These are phyloP conservation scores for Ophiosphaerella korrae DNA, from an alignment of 2,329 filamentous ascomycete species.

Conservation along the genomic window DNA sequence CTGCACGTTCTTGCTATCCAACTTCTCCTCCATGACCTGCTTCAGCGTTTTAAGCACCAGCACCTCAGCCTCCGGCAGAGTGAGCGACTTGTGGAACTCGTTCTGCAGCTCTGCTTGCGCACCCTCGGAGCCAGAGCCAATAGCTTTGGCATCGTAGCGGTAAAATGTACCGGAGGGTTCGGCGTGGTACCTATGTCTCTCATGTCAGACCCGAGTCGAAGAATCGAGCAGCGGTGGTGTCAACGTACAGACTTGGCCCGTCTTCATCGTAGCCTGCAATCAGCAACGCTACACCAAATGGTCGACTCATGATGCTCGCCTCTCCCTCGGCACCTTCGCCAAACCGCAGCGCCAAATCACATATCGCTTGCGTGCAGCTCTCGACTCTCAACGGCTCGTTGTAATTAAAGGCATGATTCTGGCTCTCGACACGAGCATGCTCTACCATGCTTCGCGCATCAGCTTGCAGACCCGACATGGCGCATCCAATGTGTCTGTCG, in stretches of 20 bases:
- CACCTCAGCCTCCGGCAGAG: constrained; percentile 89
- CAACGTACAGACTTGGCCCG: constrained; percentile 78
- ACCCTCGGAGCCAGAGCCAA: constrained; percentile 95
- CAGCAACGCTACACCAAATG: constrained; percentile 93
- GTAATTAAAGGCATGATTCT: constrained; percentile 98
- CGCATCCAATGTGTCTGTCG: constrained; percentile 97
- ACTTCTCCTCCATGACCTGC: constrained; percentile 99
- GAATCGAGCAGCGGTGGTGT: background rate
- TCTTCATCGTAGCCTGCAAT: constrained; percentile 98
- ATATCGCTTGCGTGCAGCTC: constrained; percentile 98
- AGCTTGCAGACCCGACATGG: constrained; percentile 97
- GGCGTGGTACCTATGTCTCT: constrained; percentile 75
- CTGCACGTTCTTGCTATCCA: constrained; percentile 98
- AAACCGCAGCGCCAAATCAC: constrained; percentile 92
- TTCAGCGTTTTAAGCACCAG: constrained; percentile 96
- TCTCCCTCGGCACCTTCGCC: constrained; percentile 96
- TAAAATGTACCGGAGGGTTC: constrained; percentile 99
- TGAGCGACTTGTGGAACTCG: constrained; percentile 98
- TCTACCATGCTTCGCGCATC: constrained; percentile 98
- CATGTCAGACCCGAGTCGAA: no score
- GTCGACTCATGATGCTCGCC: constrained; percentile 97
- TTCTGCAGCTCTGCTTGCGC: constrained; percentile 98
- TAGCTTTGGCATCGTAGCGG: constrained; percentile 98
- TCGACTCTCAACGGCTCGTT: constrained; percentile 93
- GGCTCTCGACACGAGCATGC: constrained; percentile 95